phyloP scores from a whole-genome alignment of 805 yeast genomes.

The Saturnispora bothae region DNA sequence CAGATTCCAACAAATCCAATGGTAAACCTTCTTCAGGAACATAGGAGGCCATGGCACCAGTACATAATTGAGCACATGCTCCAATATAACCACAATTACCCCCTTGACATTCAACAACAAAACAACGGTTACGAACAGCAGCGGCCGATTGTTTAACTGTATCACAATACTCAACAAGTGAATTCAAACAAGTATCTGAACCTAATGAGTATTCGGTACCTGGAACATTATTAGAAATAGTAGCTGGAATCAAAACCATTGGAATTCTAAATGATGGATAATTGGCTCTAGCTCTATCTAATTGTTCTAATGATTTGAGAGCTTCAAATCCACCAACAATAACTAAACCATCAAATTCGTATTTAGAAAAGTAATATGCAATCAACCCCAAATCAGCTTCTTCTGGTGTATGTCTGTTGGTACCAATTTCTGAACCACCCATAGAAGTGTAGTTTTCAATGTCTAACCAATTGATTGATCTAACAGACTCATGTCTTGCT shows the following conservation, averaged over 20 bases:
- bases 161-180: slow-evolving; percentile 64
- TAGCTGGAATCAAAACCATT: slow-evolving; percentile 69
- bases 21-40: slow-evolving; percentile 65
- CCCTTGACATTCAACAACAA: slow-evolving; percentile 78
- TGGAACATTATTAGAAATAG: slow-evolving; percentile 72
- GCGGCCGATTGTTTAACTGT: slow-evolving; percentile 72
- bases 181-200: slow-evolving; percentile 64
- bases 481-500: slow-evolving; percentile 50
- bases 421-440: slow-evolving; percentile 80
- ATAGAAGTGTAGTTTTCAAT: slow-evolving; percentile 62
- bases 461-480: slow-evolving; percentile 53
- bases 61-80: slow-evolving; percentile 52
- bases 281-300: slow-evolving; percentile 46
- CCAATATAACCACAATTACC: slow-evolving; percentile 79
- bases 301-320: slow-evolving; percentile 57
- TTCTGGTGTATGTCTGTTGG: slow-evolving; percentile 60
- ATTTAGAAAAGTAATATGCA: slow-evolving; percentile 63
- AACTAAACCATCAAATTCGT: slow-evolving; percentile 58
- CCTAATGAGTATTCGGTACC: slow-evolving; percentile 75
- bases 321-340: slow-evolving; percentile 80
- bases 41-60: slow-evolving; percentile 67
- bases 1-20: slow-evolving; percentile 51
- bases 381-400: slow-evolving; percentile 59
- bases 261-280: slow-evolving; percentile 72
- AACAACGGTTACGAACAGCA: slow-evolving; percentile 67